phyloP scores from a whole-genome alignment of 2,329 filamentous ascomycete genomes.

The Fusarium odoratissimum region DNA sequence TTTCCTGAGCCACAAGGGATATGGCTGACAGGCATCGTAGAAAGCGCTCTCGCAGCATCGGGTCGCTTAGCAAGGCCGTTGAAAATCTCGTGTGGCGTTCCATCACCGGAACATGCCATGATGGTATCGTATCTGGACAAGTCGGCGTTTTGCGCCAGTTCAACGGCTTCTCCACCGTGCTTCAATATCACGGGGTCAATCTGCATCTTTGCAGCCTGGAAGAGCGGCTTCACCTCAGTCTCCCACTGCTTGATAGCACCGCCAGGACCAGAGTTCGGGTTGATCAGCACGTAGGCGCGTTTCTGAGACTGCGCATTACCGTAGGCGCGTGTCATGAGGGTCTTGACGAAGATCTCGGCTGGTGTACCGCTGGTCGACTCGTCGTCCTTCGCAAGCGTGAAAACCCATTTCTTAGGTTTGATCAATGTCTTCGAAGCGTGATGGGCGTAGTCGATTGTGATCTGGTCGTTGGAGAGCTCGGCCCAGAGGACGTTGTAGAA shows the following conservation, averaged over 20 bases:
- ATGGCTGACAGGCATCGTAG: conserved; percentile 83
- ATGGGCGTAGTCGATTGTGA: conserved; percentile 80
- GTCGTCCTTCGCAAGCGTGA: conserved; percentile 54
- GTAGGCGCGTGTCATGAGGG: conserved; percentile 78
- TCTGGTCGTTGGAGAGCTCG: conserved; percentile 67
- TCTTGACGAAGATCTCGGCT: conserved; percentile 71
- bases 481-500: conserved; percentile 90
- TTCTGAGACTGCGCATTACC: conserved; percentile 74
- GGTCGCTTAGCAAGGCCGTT: conserved; percentile 85
- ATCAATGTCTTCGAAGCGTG: conserved; percentile 69
- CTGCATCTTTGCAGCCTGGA: conserved; percentile 82
- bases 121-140: conserved; percentile 86
- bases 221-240: conserved; percentile 80
- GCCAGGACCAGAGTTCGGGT: conserved; percentile 90
- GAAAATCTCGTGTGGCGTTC: conserved; percentile 91
- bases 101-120: conserved; percentile 91
- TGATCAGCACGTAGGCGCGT: conserved; percentile 88
- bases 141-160: conserved; percentile 80
- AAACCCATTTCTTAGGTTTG: conserved; percentile 67
- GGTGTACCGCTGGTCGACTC: conserved; percentile 48
- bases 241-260: conserved; percentile 78
- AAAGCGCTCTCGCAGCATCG: conserved; percentile 80
- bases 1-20: conserved; percentile 95
- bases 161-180: conserved; percentile 79
- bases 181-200: conserved; percentile 80